Base-by-base conservation (phyloP, 2,329 filamentous ascomycete species). In the Ceratocystis diversiconidia region DNA sequence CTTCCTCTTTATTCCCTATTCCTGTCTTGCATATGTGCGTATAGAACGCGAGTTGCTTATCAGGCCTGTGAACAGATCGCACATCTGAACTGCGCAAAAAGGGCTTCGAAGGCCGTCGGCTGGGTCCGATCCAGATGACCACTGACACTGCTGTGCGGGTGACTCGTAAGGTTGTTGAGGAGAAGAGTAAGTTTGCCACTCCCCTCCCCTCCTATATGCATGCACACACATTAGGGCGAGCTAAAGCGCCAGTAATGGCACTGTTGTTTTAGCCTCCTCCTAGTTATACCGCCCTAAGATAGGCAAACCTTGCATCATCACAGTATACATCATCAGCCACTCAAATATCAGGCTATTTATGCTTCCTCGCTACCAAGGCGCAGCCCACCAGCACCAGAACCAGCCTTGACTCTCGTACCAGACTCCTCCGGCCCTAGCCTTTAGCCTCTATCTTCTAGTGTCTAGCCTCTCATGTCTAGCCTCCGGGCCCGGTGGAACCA, bases 61-160 rank as follows among this genome's bases (percentile, higher is more conserved):
- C 25, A 52, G 12, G 12, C 30, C 43, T 36, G 62, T 22, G 15
- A 46, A 6, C 66, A 95, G 92, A 97, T 76, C 87, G 94, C 68
- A 99, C 94, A 3, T 92, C 89, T n/a, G 94, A 99, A 75, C 79
- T 99, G 71, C 85, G 94, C 63, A 91, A 90, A 76, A 96, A 97
- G 74, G 94, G 94, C 2, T 99, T 95, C 71, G 80, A 86, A 66
- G 91, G 92, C 66, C 85, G 94, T 64, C 83, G 94, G 66, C 80
- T 99, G 36, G 94, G 94, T 0, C 90, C 92, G 6, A 87, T 92
- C 71, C 94, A 99, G 76, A 96, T 99, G 92, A 97, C 94, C 2
- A 99, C 94, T 3, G 94, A 99, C 74, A 99, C 94, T 22, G 94
- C 94, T 3, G 94, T 96, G 62, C 83, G 94, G 70, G 92, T 96